Conservation (phyloP, 179 eudicot species). For the Spinacia oleracea region DNA sequence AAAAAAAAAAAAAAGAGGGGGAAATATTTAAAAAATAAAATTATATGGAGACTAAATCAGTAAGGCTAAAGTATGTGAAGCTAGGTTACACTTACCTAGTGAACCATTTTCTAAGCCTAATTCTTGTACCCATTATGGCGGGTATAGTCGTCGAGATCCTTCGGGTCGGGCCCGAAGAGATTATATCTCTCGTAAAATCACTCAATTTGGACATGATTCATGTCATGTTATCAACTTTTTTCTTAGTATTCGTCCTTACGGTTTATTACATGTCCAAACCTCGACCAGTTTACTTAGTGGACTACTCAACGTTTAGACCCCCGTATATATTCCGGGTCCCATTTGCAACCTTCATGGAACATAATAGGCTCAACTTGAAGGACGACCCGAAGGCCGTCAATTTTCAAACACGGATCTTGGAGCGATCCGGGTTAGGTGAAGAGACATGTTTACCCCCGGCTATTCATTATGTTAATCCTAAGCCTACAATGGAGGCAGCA, state of each 20-base stretch:
- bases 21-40: constrained; percentile 7
- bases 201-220: constrained; percentile 43
- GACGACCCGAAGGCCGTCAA: constrained; percentile 60
- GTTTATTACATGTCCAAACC: constrained; percentile 73
- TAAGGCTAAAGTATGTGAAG: constrained; percentile 57
- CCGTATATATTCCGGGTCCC: constrained; percentile 54
- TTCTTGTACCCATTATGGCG: constrained; percentile 46
- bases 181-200: constrained; percentile 26
- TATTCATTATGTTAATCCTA: constrained; percentile 66
- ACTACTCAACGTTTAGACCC: constrained; percentile 69
- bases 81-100: constrained; percentile 66
- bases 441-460: constrained; percentile 77
- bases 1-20: neutral
- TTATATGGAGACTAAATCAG: constrained; percentile 26
- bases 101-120: constrained; percentile 48
- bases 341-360: constrained; percentile 79
- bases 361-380: constrained; percentile 47
- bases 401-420: constrained; percentile 72
- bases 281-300: constrained; percentile 58
- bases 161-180: constrained; percentile 48
- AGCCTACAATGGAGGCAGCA: constrained; percentile 62
- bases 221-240: constrained; percentile 44
- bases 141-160: constrained; percentile 37
- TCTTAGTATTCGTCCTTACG: constrained; percentile 47
- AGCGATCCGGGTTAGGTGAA: constrained; percentile 75